These are phyloP conservation scores for Colletotrichum lupini DNA, from an alignment of 2,329 filamentous ascomycete species.

Conservation along the genomic window DNA sequence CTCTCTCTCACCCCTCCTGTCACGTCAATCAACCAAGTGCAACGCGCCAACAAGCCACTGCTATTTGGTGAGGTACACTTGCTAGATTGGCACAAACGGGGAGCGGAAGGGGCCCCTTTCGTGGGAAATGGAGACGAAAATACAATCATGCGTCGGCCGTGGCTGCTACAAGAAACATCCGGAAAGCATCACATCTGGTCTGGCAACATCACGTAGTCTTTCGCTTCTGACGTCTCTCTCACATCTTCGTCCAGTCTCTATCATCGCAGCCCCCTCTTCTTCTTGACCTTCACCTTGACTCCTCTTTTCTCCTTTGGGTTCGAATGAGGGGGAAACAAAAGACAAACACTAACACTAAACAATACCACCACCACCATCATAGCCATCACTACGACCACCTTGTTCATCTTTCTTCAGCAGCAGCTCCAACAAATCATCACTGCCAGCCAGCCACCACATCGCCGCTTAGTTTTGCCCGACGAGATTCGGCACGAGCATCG, in stretches of 20 bases:
- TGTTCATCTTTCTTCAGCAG: neutral
- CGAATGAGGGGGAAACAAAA: conserved; percentile 13
- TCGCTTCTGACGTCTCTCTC: neutral
- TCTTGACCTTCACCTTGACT: neutral
- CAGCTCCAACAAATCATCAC: conserved; percentile 11
- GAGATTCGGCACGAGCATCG: conserved; percentile 31
- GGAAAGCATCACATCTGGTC: neutral
- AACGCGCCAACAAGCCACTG: conserved; percentile 1
- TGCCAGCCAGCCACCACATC: conserved; percentile 12
- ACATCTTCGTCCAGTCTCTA: neutral
- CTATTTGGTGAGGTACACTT: neutral
- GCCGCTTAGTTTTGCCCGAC: neutral
- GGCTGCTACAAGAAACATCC: neutral
- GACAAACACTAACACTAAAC: conserved; percentile 16
- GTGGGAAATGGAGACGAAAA: conserved; percentile 3
- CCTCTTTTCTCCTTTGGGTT: conserved; percentile 6
- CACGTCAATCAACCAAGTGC: neutral
- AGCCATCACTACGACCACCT: neutral
- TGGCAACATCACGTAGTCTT: neutral
- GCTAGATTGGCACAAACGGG: neutral
- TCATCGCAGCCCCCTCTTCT: neutral
- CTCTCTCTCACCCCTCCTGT: neutral
- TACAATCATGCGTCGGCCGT: neutral
- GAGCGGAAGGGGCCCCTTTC: neutral
- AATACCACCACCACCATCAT: neutral